phyloP scores from a whole-genome alignment of 495 filamentous ascomycete species.

The Pyronema omphalodes region DNA sequence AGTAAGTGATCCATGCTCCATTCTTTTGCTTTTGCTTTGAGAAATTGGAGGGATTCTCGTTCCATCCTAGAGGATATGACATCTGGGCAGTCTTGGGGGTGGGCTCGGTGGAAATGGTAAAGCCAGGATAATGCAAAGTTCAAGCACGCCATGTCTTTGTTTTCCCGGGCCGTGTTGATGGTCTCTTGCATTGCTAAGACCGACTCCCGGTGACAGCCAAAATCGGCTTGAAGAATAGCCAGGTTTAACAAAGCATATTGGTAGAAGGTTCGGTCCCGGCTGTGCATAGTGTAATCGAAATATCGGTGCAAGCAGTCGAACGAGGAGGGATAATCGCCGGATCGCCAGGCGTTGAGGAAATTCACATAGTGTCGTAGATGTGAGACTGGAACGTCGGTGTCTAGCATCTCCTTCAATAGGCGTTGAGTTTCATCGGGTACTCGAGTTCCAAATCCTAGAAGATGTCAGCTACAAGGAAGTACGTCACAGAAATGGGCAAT shows the following conservation, averaged over 20 bases:
- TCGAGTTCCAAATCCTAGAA: conserved; percentile 42
- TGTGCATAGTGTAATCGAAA: conserved; percentile 94
- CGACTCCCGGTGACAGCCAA: conserved; percentile 81
- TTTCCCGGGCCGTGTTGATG: conserved; percentile 76
- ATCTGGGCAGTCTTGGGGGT: conserved; percentile 34
- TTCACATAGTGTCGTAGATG: conserved; percentile 60
- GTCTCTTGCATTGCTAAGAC: conserved; percentile 78
- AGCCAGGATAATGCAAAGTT: conserved; percentile 95
- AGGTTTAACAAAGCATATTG: conserved; percentile 93
- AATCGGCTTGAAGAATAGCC: conserved; percentile 85
- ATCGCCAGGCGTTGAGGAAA: conserved; percentile 78
- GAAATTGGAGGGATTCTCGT: conserved; percentile 61
- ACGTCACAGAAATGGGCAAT: conserved; percentile 13
- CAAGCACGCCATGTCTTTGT: conserved; percentile 75
- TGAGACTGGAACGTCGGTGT: conserved; percentile 45
- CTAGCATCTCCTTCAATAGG: conserved; percentile 47
- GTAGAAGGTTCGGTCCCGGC: conserved; percentile 66
- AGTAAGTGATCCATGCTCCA: conserved; percentile 71
- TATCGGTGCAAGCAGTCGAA: conserved; percentile 89
- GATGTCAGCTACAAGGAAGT: conserved; percentile 19
- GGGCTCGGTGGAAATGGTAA: conserved; percentile 80
- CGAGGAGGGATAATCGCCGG: conserved; percentile 74
- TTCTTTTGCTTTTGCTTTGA: conserved; percentile 79
- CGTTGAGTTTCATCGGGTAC: conserved; percentile 47
- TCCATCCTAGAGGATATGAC: conserved; percentile 36